Percentiles rank a stretch among this genome's conserved stretches.
Conservation (phyloP, 2,329 filamentous ascomycete species). For the Colletotrichum simmondsii region DNA sequence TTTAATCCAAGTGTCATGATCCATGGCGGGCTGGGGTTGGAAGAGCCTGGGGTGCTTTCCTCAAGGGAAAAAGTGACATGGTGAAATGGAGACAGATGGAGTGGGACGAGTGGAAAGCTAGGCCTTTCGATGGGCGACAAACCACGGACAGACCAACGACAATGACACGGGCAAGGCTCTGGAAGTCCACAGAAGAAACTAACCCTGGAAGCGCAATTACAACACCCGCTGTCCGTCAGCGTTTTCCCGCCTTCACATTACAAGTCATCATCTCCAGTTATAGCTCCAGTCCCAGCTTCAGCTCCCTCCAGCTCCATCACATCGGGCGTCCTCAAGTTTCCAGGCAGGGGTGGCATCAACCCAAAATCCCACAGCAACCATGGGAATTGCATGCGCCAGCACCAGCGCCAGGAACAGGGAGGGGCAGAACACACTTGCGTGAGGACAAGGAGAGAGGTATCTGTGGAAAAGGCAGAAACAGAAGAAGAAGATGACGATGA, state of each 20-base stretch:
- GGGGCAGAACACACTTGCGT: not conserved
- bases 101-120: not conserved
- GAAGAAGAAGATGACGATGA: not conserved
- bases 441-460: not conserved
- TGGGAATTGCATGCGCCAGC: not conserved
- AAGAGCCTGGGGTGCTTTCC: not conserved
- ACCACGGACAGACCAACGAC: not conserved
- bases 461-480: not conserved
- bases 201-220: constrained; percentile 3
- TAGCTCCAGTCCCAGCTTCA: not conserved
- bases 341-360: not conserved
- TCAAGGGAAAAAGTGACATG: not conserved
- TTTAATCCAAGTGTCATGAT: not conserved
- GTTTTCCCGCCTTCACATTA: not conserved
- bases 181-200: not conserved
- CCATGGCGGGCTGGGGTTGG: not conserved
- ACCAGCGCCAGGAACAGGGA: constrained; percentile 20
- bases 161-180: not conserved
- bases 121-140: not conserved
- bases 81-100: not conserved
- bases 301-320: not conserved
- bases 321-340: not conserved
- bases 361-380: not conserved
- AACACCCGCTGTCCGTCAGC: not conserved
- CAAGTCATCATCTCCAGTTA: not conserved